Evolutionary conservation across 257 asterid species (phyloP).

Genomic region (Scutellaria barbata): DNA sequence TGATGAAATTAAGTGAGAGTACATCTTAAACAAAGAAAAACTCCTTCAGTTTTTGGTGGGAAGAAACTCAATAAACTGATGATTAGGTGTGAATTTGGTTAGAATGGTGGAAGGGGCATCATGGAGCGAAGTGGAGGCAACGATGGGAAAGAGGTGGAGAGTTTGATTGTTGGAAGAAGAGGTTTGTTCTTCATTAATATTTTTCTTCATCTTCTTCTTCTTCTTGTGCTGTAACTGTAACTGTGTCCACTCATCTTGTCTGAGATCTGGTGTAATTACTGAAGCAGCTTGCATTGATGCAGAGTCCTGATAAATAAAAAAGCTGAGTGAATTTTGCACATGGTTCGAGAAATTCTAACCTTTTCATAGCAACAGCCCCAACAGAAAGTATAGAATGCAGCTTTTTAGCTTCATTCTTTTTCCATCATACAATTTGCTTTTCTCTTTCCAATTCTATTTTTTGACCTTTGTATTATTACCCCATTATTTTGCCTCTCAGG

Average conservation of each 20-base stretch:
- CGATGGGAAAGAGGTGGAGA: too few relatives aligned
- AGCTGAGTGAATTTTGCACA: constrained; percentile 42
- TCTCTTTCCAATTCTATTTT: constrained; percentile 26
- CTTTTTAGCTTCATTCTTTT: constrained; percentile 48
- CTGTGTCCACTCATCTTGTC: constrained; percentile 7
- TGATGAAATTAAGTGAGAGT: too few relatives aligned
- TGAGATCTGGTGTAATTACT: constrained; percentile 44
- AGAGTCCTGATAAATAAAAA: constrained; percentile 53
- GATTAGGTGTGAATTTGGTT: constrained; percentile 31
- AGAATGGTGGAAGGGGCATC: neutral
- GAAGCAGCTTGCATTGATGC: constrained; percentile 51
- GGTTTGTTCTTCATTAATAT: too few relatives aligned
- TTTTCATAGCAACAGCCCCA: constrained; percentile 44
- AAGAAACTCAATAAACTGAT: constrained; percentile 61
- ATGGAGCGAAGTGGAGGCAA: too few relatives aligned
- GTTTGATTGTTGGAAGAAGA: too few relatives aligned
- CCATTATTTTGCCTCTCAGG: constrained; percentile 45
- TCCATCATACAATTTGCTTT: constrained; percentile 45
- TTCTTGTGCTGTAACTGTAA: constrained; percentile 18
- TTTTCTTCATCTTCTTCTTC: constrained; percentile 20
- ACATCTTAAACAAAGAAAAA: too few relatives aligned
- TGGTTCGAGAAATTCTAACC: constrained; percentile 52
- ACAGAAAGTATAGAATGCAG: constrained; percentile 53
- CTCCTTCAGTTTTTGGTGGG: constrained; percentile 42
- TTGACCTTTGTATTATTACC: constrained; percentile 46